These are phyloP conservation scores for Aureobasidium sp. DNA, from an alignment of 2,329 filamentous ascomycete genomes.

Conservation along the genomic window DNA sequence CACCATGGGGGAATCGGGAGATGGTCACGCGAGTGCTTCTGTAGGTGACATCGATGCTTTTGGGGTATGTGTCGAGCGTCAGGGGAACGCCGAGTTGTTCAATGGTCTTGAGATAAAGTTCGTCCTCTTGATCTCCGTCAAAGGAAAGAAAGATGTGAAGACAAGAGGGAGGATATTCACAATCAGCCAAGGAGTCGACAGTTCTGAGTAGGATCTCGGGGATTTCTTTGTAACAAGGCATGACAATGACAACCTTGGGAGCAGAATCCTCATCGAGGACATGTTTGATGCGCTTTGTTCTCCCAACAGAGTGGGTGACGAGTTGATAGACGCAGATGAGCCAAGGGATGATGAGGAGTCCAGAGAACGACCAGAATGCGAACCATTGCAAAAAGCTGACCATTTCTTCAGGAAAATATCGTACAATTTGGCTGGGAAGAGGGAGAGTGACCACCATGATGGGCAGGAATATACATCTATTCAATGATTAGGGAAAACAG, in stretches of 20 bases:
- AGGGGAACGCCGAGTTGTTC: constrained; percentile 75
- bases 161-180: constrained; percentile 85
- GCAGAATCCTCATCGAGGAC: constrained; percentile 77
- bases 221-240: constrained; percentile 94
- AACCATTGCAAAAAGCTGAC: constrained; percentile 81
- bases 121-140: constrained; percentile 81
- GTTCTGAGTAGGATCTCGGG: constrained; percentile 77
- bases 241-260: constrained; percentile 90
- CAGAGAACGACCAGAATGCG: constrained; percentile 87
- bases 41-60: constrained; percentile 85
- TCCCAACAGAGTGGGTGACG: constrained; percentile 76
- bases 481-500: neutral
- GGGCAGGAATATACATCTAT: constrained; percentile 74
- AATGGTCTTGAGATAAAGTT: constrained; percentile 80
- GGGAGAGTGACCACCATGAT: constrained; percentile 92
- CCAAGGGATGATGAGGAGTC: constrained; percentile 80
- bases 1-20: constrained; percentile 85
- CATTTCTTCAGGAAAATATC: constrained; percentile 62
- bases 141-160: constrained; percentile 95
- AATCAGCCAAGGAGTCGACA: constrained; percentile 84
- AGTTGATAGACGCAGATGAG: constrained; percentile 88
- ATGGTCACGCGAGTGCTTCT: constrained; percentile 76
- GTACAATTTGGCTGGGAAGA: constrained; percentile 62
- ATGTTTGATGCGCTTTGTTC: constrained; percentile 72
- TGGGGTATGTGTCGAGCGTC: constrained; percentile 68